Base-by-base conservation (phyloP, 108 stramenopile genomes). In the Thalassiosira profunda region DNA sequence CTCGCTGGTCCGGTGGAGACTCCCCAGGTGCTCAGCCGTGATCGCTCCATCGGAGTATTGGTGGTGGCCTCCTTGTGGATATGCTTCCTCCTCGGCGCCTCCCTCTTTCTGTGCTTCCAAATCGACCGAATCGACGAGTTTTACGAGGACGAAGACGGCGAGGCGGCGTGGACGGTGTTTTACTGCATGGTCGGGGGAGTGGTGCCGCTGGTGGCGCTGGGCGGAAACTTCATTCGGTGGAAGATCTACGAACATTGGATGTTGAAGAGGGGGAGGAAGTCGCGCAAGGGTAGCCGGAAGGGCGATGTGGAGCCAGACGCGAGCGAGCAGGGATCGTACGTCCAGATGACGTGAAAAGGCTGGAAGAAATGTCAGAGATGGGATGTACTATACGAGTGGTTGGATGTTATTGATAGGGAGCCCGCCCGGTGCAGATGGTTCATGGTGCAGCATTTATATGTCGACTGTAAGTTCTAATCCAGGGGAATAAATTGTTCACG, bases 211-310 rank as follows among this genome's bases (percentile, higher is more conserved):
- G 53, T 89, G 47, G 71, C 81, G 1, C 61, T 73, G 41, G 66
- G 44, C 3, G 63, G 67, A 28, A 86, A 84, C 37, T 72, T 53
- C 41, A 25, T 67, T 4, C 67, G 87, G 24, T 86, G 80, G 67
- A 70, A 82, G 31, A 58, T 84, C 38, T 84, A 84, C 45, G 71
- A 84, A 38, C 72, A 84, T 47, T 86, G 83, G 85, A 82, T 89
- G 63, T 70, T 85, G 59, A 74, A 76, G 33, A 70, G 81, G 25
- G 74, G 74, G 23, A 65, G 23, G 37, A 70, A 57, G 38, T n/a
- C n/a, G n/a, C n/a, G n/a, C n/a, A n/a, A n/a, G n/a, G n/a, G n/a
- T n/a, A n/a, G n/a, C n/a, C n/a, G n/a, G n/a, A n/a, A n/a, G n/a
- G n/a, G n/a, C n/a, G n/a, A n/a, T n/a, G n/a, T n/a, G n/a, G n/a